A percentile compares a stretch with the other conserved stretches of the same genome.
Evolutionary conservation across 108 stramenopile species (phyloP).

Genomic region (Parietichytrium sp.): DNA sequence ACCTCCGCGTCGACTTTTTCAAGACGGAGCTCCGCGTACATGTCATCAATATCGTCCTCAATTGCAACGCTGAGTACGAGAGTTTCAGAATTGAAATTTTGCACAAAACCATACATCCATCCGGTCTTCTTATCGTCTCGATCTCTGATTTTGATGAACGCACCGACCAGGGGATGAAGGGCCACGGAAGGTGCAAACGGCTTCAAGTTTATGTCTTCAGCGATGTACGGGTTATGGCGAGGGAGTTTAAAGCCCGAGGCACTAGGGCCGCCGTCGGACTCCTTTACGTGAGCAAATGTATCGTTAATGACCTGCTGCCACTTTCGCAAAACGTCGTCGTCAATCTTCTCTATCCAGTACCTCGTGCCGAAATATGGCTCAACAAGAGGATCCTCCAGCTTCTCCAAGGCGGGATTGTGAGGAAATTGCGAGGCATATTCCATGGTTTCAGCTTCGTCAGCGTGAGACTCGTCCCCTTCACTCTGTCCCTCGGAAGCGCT

Average conservation of each 20-base stretch:
- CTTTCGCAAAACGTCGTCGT: background rate
- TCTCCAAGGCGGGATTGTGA: background rate
- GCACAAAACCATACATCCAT: conserved; percentile 32
- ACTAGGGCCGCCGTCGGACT: background rate
- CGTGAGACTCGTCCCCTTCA: too few relatives aligned
- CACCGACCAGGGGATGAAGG: background rate
- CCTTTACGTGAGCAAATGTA: background rate
- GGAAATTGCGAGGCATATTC: background rate
- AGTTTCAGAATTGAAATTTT: background rate
- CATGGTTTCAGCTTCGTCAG: background rate
- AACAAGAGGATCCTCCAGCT: background rate
- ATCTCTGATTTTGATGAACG: background rate
- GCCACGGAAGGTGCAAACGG: background rate
- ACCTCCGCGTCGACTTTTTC: background rate
- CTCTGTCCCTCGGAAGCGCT: too few relatives aligned
- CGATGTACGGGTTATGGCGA: background rate
- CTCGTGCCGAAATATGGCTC: conserved; percentile 27
- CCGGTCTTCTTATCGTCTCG: too few relatives aligned
- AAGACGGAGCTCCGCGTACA: background rate
- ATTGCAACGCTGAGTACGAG: background rate
- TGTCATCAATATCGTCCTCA: conserved; percentile 34
- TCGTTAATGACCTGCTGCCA: background rate
- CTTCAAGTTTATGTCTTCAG: background rate
- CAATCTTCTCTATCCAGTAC: background rate
- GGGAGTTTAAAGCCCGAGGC: background rate